These are phyloP conservation scores for Fomitopsis betulina DNA, from an alignment of 1,284 basidiomycete genomes.

Conservation along the genomic window DNA sequence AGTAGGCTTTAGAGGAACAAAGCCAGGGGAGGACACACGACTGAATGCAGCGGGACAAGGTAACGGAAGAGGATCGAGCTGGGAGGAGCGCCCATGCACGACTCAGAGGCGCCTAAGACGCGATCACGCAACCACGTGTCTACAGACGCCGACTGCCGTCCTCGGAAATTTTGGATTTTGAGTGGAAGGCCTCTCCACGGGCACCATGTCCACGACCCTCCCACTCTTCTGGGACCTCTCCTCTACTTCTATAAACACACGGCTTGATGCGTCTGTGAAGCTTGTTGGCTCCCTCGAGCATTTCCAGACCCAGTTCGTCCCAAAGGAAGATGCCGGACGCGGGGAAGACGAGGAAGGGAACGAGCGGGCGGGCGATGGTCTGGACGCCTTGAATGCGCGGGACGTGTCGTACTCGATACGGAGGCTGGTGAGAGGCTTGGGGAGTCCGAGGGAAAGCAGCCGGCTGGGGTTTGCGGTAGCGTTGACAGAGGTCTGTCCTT, in stretches of 20 bases:
- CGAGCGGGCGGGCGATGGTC: constrained; percentile 30
- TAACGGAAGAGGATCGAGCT: no score
- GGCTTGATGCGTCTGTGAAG: constrained; percentile 83
- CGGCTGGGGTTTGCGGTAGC: constrained; percentile 94
- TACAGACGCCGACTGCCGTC: constrained; percentile 1
- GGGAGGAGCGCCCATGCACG: no score
- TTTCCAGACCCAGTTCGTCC: constrained; percentile 67
- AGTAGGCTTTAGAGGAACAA: neutral
- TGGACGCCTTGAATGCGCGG: constrained; percentile 70
- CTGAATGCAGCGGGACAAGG: no score
- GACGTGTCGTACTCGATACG: constrained; percentile 90
- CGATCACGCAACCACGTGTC: constrained; percentile 2
- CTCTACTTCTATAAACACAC: constrained; percentile 74
- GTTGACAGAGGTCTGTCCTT: constrained; percentile 77
- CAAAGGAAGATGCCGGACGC: constrained; percentile 36
- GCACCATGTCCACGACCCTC: constrained; percentile 73
- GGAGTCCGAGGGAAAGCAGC: constrained; percentile 90
- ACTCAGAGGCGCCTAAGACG: neutral
- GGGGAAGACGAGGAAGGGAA: constrained; percentile 34
- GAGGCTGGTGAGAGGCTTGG: constrained; percentile 81
- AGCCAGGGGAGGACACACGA: neutral
- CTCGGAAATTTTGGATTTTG: constrained; percentile 11
- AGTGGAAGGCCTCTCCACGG: neutral
- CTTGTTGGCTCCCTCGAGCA: constrained; percentile 77
- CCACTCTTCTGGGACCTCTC: constrained; percentile 94